Base-by-base conservation (phyloP, 2,329 filamentous ascomycete genomes). In the Microcyclospora pomicola region DNA sequence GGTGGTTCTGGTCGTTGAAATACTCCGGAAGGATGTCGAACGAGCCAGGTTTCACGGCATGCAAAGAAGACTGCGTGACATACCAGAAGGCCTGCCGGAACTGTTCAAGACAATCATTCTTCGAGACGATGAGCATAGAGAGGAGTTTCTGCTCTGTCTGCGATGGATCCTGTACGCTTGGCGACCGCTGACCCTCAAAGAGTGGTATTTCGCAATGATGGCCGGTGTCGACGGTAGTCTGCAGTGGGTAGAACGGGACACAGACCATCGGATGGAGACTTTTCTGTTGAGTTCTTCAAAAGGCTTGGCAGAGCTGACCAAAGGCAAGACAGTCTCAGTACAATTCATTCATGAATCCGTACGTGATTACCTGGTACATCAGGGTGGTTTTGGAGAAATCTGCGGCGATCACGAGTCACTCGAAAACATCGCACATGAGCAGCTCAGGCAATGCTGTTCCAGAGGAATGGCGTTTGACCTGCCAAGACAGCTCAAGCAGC, bases 121-220 rank as follows among this genome's bases (percentile, higher is more conserved):
- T 6, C 59, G 69, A 12, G 71, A 78, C 36, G 13, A 38, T 0
- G 29, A 57, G 0, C 59, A 71, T 5, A 52, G 54, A 34, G 53
- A 65, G 0, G 53, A 61, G 0, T 44, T 75, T 0, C 38, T 62
- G 0, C 43, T 71, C 0, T 73, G 65, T 24, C 42, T 77, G 0
- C 62, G 68, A 14, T 77, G 67, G 67, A 56, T 78, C 0, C 54
- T 77, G 0, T 75, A 64, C 15, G 59, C 73, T 0, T 55, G 50
- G 6, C 44, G 53, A 0, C 67, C 71, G 0, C 39, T 76, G 0
- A 55, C 33, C 0, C 63, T 54, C 0, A 44, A 59, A 1, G 62
- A 75, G 42, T 56, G 72, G 0, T 71, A 68, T 42, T 61, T 58
- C 52, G 63, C 65, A 35, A 41, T 68, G 9, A 38, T 56, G 33